phyloP scores from a whole-genome alignment of 1,284 basidiomycete genomes.

The Pseudozyma sp. region DNA sequence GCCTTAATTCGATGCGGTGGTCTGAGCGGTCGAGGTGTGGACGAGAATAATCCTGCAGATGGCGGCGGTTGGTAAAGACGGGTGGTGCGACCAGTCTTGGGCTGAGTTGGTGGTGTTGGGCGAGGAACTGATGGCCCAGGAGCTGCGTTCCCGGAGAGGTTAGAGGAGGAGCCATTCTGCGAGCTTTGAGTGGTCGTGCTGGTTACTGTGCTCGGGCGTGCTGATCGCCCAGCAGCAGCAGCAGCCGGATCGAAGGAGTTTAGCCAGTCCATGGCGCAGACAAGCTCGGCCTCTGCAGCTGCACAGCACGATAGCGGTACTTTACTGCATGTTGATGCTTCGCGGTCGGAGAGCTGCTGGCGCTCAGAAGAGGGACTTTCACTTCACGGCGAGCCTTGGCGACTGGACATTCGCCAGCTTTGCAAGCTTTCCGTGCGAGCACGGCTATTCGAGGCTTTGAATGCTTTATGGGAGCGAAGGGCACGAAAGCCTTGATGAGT shows the following conservation, averaged over 20 bases:
- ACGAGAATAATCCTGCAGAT: not conserved
- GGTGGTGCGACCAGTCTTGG: slow-evolving; percentile 11
- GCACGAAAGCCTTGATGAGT: too few species aligned
- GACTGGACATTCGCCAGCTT: too few species aligned
- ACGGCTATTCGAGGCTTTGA: too few species aligned
- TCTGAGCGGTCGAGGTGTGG: slow-evolving; percentile 11
- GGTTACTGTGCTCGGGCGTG: not conserved
- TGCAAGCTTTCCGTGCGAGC: too few species aligned
- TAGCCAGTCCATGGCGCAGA: slow-evolving; percentile 42
- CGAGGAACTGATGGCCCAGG: slow-evolving; percentile 11
- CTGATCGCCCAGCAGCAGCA: slow-evolving; percentile 1
- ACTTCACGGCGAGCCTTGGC: too few species aligned
- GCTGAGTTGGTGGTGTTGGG: slow-evolving; percentile 1
- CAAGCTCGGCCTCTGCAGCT: too few species aligned
- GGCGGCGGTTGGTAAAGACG: slow-evolving; percentile 1
- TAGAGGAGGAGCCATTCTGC: too few species aligned
- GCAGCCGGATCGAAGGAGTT: slow-evolving; percentile 44
- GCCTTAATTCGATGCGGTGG: slow-evolving; percentile 15
- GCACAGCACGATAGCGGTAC: too few species aligned
- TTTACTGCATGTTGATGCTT: too few species aligned
- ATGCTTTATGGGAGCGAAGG: too few species aligned
- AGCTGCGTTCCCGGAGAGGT: not conserved
- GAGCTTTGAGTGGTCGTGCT: not conserved
- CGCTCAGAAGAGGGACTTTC: too few species aligned
- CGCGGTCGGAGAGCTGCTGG: too few species aligned